These are phyloP conservation scores for Coemansia pectinata DNA, from an alignment of 192 early-diverging fungal genomes.

Conservation along the genomic window DNA sequence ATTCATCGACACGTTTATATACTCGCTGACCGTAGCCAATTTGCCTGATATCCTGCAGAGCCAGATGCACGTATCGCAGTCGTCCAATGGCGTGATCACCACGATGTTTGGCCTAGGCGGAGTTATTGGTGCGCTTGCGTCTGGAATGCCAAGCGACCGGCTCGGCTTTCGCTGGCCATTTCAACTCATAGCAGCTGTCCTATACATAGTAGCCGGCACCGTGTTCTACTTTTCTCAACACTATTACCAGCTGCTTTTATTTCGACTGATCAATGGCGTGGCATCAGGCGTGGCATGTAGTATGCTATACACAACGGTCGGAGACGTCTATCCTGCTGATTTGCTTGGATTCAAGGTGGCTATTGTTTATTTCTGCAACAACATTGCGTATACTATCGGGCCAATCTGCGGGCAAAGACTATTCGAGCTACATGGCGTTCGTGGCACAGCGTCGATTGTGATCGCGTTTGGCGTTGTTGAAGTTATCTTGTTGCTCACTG, in stretches of 20 bases:
- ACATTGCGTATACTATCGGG: slow-evolving; percentile 38
- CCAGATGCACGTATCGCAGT: slow-evolving; percentile 29
- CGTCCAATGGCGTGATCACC: slow-evolving; percentile 32
- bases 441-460: slow-evolving; percentile 20
- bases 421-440: slow-evolving; percentile 18
- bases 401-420: slow-evolving; percentile 34
- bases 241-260: slow-evolving; percentile 36
- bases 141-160: slow-evolving; percentile 24
- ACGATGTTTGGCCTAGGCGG: slow-evolving; percentile 40
- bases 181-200: slow-evolving; percentile 18
- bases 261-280: slow-evolving; percentile 29
- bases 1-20: slow-evolving; percentile 40
- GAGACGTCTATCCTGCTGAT: slow-evolving; percentile 36
- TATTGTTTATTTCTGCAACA: slow-evolving; percentile 30
- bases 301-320: slow-evolving; percentile 31
- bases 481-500: slow-evolving; percentile 9
- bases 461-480: slow-evolving; percentile 32
- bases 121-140: slow-evolving; percentile 12
- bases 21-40: slow-evolving; percentile 30
- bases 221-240: slow-evolving; percentile 22
- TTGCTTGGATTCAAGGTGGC: slow-evolving; percentile 42
- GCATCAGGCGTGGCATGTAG: slow-evolving; percentile 34
- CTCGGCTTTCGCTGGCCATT: slow-evolving; percentile 10
- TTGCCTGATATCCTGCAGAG: slow-evolving; percentile 36
- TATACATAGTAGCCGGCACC: slow-evolving; percentile 24